These are phyloP conservation scores for Stylonectria norvegica DNA, from an alignment of 2,329 filamentous ascomycete genomes.

Conservation along the genomic window DNA sequence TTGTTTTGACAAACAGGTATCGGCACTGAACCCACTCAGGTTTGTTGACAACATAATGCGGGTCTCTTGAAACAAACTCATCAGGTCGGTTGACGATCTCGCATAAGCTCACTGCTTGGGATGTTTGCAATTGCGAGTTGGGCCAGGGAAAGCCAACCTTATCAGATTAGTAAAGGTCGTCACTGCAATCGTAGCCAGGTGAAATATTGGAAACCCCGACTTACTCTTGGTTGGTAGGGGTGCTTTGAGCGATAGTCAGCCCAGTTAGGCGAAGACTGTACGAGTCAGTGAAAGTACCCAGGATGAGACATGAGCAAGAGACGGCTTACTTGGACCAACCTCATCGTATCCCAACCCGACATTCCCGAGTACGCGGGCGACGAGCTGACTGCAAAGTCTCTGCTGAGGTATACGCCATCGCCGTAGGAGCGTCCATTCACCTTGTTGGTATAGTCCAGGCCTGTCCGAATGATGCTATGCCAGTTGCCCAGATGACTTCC, in stretches of 20 bases:
- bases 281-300: too few relatives aligned
- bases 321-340: too few relatives aligned
- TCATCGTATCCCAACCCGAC: too few relatives aligned
- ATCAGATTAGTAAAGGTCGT: slow-evolving; percentile 4
- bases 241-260: too few relatives aligned
- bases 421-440: slow-evolving; percentile 68
- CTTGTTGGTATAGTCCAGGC: slow-evolving; percentile 66
- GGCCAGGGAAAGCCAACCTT: slow-evolving; percentile 51
- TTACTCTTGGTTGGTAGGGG: too few relatives aligned
- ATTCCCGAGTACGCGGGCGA: slow-evolving; percentile 12
- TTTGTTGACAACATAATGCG: slow-evolving; percentile 69
- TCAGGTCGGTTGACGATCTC: slow-evolving; percentile 76
- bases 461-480: slow-evolving; percentile 85
- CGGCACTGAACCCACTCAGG: slow-evolving; percentile 87
- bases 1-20: slow-evolving; percentile 63
- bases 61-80: slow-evolving; percentile 52
- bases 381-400: slow-evolving; percentile 11
- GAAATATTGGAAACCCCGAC: too few relatives aligned
- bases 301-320: too few relatives aligned
- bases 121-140: slow-evolving; percentile 60
- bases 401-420: slow-evolving; percentile 77
- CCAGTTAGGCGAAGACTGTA: too few relatives aligned
- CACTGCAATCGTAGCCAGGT: too few relatives aligned
- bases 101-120: slow-evolving; percentile 66
- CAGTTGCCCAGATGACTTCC: slow-evolving; percentile 75